These are phyloP conservation scores for Mycena belliarum DNA, from an alignment of 768 basidiomycete species.

Conservation along the genomic window DNA sequence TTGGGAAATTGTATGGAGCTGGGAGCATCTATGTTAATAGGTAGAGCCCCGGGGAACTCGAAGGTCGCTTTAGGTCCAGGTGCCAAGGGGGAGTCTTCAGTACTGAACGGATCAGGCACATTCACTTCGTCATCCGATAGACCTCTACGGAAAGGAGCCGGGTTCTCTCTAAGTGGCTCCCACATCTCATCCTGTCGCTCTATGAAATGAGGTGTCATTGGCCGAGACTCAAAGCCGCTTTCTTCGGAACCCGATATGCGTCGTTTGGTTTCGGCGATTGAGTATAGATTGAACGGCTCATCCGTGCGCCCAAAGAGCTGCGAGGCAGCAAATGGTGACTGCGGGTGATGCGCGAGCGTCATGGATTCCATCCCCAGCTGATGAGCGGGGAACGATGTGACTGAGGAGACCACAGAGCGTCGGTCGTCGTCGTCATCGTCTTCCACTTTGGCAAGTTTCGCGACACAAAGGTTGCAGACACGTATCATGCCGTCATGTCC, in stretches of 20 bases:
- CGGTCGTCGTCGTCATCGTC: conserved; percentile 90
- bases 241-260: conserved; percentile 56
- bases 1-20: conserved; percentile 83
- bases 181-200: conserved; percentile 47
- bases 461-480: conserved; percentile 94
- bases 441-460: conserved; percentile 84
- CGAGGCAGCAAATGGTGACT: conserved; percentile 87
- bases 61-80: conserved; percentile 53
- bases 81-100: conserved; percentile 44
- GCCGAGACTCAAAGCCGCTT: conserved; percentile 50
- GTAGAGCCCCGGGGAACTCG: conserved; percentile 56
- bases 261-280: conserved; percentile 75
- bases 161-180: conserved; percentile 54
- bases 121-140: conserved; percentile 68
- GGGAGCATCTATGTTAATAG: conserved; percentile 51
- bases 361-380: conserved; percentile 58
- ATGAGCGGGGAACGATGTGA: conserved; percentile 73
- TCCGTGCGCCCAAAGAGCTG: conserved; percentile 79
- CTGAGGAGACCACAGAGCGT: conserved; percentile 75
- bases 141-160: conserved; percentile 76
- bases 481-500: conserved; percentile 95
- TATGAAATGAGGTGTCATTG: conserved; percentile 46
- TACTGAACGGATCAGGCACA: conserved; percentile 41
- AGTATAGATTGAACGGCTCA: conserved; percentile 79
- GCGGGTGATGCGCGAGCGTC: conserved; percentile 50